Evolutionary conservation across 306 rosid genomes (phyloP), one percentile per base, ranked within the genome.

Genomic region (Ormosia emarginata): DNA sequence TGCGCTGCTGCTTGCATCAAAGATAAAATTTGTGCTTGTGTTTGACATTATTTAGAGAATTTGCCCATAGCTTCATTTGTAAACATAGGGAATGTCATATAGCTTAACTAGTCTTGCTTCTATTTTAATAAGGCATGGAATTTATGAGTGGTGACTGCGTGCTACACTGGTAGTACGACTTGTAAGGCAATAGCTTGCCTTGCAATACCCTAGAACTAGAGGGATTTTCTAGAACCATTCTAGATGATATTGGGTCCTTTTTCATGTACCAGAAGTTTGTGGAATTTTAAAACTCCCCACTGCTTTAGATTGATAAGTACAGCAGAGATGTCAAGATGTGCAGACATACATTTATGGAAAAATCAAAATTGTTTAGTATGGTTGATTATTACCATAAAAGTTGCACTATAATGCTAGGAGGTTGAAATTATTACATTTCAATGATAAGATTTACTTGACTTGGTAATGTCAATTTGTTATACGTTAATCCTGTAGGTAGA

Each of bases 401-500:
- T 62, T 41, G 52, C 61, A n/a, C 75, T 55, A 18, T 34, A 75
- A 62, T 32, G 57, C 79, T 41, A 62, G 57, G 46, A 33, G 15
- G 39, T 75, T 43, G 67, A 13, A 44, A 36, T 68, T 57, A n/a
- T 40, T 47, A 39, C 53, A n/a, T 36, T 47, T 47, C 12, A 7
- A 34, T 53, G 14, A 68, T 29, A 18, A 34, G n/a, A 65, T 79
- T 10, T 49, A 43, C 69, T 57, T 55, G 53, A 55, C 44, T 39
- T 55, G 69, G 14, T 65, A 59, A 66, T 81, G 47, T 71, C 53
- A 62, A 69, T 13, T 40, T 72, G 77, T 33, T 78, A 43, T 34
- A 40, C 15, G 44, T 83, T 65, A 8, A 62, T 82, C 77, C 36
- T 93, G 84, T 89, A 93, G 98, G 98, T 81, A 43, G 97, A 88